A percentile compares a stretch with the other conserved stretches of the same genome.
These are phyloP conservation scores for Eucalyptus dawsonii DNA, from an alignment of 345 rosid species.

Conservation along the genomic window DNA sequence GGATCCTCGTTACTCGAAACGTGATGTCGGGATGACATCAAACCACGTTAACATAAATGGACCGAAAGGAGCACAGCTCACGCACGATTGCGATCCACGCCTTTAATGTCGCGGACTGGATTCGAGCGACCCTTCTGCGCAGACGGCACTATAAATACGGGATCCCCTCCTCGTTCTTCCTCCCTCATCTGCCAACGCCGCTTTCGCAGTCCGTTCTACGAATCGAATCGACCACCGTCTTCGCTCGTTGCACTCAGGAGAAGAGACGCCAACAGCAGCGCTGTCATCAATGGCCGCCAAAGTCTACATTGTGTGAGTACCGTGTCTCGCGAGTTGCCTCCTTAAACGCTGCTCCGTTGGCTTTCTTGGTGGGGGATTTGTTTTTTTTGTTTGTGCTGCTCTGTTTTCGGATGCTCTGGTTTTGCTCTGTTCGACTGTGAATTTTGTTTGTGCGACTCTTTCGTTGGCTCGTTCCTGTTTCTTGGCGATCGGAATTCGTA, in stretches of 20 bases:
- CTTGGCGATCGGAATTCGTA: background rate
- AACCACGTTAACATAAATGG: background rate
- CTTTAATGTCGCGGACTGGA: background rate
- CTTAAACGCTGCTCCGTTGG: background rate
- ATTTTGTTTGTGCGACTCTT: background rate
- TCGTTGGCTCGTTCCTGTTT: background rate
- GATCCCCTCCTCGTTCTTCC: background rate
- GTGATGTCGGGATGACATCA: background rate
- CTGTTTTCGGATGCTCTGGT: background rate
- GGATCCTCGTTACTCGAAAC: background rate
- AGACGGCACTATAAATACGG: background rate
- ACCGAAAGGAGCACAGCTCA: background rate
- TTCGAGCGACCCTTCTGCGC: background rate
- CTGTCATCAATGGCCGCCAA: conserved; percentile 36
- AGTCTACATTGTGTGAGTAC: conserved; percentile 48
- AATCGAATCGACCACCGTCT: background rate
- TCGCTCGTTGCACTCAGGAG: background rate
- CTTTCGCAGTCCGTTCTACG: background rate
- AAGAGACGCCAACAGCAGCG: background rate
- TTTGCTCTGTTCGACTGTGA: background rate
- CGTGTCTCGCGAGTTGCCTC: background rate
- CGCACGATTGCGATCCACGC: background rate
- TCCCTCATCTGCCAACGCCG: background rate
- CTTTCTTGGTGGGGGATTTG: background rate
- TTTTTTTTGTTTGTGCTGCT: background rate